Conservation (phyloP, 331 rosid species). For the Erythrophleum ivorense region DNA sequence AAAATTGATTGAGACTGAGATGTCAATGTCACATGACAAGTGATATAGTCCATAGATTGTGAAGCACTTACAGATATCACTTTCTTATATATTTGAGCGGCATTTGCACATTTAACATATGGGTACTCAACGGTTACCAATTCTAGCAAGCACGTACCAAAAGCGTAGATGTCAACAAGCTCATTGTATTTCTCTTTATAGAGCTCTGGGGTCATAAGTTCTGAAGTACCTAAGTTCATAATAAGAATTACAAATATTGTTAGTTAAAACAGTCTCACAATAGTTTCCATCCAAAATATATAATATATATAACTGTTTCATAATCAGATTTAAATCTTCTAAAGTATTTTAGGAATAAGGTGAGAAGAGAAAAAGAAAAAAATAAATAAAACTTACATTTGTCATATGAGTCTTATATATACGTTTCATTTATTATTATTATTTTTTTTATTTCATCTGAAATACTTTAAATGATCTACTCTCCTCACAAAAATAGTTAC, state of each 20-base stretch:
- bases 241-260: constrained; percentile 35
- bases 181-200: constrained; percentile 96
- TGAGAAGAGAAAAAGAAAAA: no score
- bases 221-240: constrained; percentile 76
- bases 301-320: constrained; percentile 24
- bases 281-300: constrained; percentile 20
- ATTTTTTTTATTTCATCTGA: no score
- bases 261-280: constrained; percentile 28
- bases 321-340: neutral
- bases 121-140: constrained; percentile 95
- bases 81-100: constrained; percentile 98
- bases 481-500: constrained; percentile 48
- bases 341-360: no score
- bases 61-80: constrained; percentile 80
- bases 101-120: constrained; percentile 85
- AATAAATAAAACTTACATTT: no score
- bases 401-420: no score
- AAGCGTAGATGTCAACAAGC: constrained; percentile 95
- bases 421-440: no score
- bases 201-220: constrained; percentile 98
- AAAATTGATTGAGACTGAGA: constrained; percentile 10
- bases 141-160: constrained; percentile 97
- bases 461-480: no score
- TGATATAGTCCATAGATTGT: constrained; percentile 29
- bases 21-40: constrained; percentile 20